Evolutionary conservation across 2,329 filamentous ascomycete species (phyloP), one percentile per base, ranked within the genome.

Genomic region (Phialocephala sp.): DNA sequence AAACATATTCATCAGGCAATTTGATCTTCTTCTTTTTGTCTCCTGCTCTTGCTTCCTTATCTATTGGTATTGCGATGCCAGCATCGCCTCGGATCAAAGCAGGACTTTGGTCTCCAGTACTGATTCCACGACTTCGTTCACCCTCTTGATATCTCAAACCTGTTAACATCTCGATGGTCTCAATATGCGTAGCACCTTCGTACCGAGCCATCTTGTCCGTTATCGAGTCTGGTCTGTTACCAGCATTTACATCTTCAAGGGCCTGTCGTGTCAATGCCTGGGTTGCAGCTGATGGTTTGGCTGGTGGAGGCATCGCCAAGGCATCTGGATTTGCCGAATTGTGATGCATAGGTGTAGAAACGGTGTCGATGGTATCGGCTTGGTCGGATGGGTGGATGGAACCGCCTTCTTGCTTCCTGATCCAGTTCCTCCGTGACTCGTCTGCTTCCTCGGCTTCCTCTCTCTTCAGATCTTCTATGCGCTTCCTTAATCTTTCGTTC

Each of bases 151-250:
- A 97, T 61, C 91, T 86, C 64, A 97, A 80, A 4, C 94, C 94
- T 0, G 94, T 98, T 67, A 97, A 84, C 86, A 97, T 93, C 77
- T 97, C 94, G 69, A 98, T 97, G 0, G 90, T 92, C 70, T 97
- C 93, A 5, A 92, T 87, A 73, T 94, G 92, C 0, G 87, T 89
- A 32, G 87, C 82, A 4, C 88, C 89, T 74, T 96, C 92, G 72
- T 92, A 93, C 54, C 91, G 86, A 8, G 90, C 90, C 89, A 94
- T 93, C 78, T 93, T 95, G 71, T 96, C 92, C 60, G 88, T 87
- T 68, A 94, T 90, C 60, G 90, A 93, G 74, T 97, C 92, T 1
- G 89, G 85, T 59, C 85, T 85, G 71, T 82, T 88, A 22, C 85
- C 87, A 1, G 87, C 87, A 24, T 85, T 85, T 14, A 87, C 87